Evolutionary conservation across 306 rosid genomes (phyloP).

Genomic region (Dalbergia oliveri): DNA sequence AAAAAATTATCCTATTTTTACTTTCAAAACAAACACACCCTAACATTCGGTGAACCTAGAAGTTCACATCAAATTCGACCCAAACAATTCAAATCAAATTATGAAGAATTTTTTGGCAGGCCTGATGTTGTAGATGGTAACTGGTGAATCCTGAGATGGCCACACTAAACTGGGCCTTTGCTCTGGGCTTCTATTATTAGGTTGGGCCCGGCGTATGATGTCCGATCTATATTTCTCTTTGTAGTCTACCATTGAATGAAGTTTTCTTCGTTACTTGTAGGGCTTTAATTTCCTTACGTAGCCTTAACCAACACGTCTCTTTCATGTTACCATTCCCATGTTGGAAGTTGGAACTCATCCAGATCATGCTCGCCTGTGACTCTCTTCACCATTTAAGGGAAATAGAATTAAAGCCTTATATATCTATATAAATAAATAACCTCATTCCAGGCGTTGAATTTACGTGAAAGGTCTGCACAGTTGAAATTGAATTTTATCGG

Average conservation of each 20-base stretch:
- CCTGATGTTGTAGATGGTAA: too few species aligned
- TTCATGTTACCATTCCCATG: neutral
- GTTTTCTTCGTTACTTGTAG: neutral
- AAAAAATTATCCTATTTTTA: too few species aligned
- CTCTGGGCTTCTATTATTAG: neutral
- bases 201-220: neutral
- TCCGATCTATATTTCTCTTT: too few species aligned
- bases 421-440: neutral
- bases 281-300: neutral
- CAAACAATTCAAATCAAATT: too few species aligned
- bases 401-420: neutral
- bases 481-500: neutral
- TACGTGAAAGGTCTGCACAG: neutral
- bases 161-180: neutral
- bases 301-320: neutral
- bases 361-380: neutral
- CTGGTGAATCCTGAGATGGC: neutral
- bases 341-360: neutral
- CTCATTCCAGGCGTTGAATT: constrained; percentile 4
- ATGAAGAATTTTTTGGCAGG: too few species aligned
- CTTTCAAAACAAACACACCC: too few species aligned
- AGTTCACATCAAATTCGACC: too few species aligned
- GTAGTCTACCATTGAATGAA: neutral
- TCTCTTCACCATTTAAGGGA: constrained; percentile 15
- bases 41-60: too few species aligned